These are phyloP conservation scores for Aspergillus awamori DNA, from an alignment of 2,329 filamentous ascomycete genomes.

Conservation along the genomic window DNA sequence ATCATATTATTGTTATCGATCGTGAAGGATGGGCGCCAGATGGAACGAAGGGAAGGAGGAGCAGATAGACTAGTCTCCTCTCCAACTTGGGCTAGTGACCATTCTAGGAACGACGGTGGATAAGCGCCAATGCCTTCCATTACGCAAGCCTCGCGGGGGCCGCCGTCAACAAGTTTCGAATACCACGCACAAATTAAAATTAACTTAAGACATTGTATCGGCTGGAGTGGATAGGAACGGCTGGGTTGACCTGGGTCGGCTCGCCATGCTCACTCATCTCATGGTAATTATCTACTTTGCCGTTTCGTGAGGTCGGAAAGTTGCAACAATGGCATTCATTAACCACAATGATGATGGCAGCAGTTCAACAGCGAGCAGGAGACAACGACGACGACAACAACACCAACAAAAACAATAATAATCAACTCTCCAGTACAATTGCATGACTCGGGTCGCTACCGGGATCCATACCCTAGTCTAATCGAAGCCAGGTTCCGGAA, in stretches of 20 bases:
- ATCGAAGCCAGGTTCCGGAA: constrained; percentile 10
- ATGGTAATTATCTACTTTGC: too few species aligned
- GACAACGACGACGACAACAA: too few species aligned
- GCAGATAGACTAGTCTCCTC: neutral
- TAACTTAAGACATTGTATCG: constrained; percentile 8
- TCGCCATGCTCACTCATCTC: neutral
- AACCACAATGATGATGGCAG: too few species aligned
- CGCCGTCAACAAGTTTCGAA: constrained; percentile 4
- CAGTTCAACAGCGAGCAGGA: too few species aligned
- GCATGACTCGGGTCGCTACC: too few species aligned
- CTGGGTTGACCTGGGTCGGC: neutral
- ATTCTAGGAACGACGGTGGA: constrained; percentile 4
- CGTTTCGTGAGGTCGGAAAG: too few species aligned
- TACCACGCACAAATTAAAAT: neutral
- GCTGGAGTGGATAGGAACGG: constrained; percentile 3
- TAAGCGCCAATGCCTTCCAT: constrained; percentile 10
- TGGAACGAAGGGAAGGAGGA: neutral
- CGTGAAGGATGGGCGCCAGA: neutral
- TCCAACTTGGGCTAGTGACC: neutral
- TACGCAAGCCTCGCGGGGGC: constrained; percentile 9
- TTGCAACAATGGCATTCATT: too few species aligned
- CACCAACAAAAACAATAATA: too few species aligned
- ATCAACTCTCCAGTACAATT: too few species aligned
- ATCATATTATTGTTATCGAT: constrained; percentile 2
- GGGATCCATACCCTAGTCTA: neutral